A percentile compares a stretch with the other conserved stretches of the same genome.
Conservation (phyloP, 257 asterid species). For the Catharanthus roseus region DNA sequence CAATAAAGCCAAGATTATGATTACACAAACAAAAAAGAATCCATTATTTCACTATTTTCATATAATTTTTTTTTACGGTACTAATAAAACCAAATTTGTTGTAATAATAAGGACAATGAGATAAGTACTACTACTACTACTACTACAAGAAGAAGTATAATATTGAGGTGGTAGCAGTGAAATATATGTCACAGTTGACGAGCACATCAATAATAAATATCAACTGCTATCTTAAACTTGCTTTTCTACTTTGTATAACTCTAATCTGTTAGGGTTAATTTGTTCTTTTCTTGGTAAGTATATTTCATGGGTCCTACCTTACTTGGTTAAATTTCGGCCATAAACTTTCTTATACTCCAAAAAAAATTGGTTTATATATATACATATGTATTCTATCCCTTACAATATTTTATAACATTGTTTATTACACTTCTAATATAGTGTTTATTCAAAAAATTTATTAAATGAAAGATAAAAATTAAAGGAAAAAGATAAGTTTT, state of each 20-base stretch:
- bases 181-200: neutral
- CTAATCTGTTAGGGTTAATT: neutral
- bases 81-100: neutral
- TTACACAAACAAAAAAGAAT: conserved; percentile 7
- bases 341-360: neutral
- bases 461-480: no score
- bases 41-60: neutral
- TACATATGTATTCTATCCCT: no score
- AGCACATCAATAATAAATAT: no score
- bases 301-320: neutral
- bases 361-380: no score
- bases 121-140: neutral
- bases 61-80: neutral
- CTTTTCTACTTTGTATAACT: no score
- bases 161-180: neutral
- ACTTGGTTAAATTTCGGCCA: neutral
- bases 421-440: no score
- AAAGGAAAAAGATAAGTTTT: no score
- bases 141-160: neutral
- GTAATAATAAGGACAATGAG: conserved; percentile 2
- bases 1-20: conserved; percentile 15
- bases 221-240: no score
- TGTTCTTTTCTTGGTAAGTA: neutral
- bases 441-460: no score
- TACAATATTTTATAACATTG: no score